A percentile compares a stretch with the other conserved stretches of the same genome.
Evolutionary conservation across 345 rosid species (phyloP).

Genomic region (Dipteronia dyeriana): DNA sequence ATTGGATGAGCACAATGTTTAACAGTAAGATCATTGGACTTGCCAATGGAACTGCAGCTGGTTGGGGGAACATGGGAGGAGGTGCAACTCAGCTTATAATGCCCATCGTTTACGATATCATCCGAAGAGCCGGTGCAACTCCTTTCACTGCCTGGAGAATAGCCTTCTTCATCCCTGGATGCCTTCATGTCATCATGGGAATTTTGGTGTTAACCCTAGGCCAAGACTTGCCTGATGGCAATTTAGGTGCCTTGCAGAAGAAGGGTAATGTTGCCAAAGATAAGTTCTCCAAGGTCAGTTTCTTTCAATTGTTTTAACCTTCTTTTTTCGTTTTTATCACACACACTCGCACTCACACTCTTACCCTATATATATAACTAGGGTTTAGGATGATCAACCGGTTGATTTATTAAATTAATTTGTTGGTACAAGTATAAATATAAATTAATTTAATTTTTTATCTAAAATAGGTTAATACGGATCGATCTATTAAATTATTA

Average conservation of each 20-base stretch:
- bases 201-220: slow-evolving; percentile 75
- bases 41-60: slow-evolving; percentile 90
- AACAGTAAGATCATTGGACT: slow-evolving; percentile 81
- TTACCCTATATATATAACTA: too few relatives aligned
- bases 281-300: slow-evolving; percentile 69
- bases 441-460: background rate
- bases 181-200: slow-evolving; percentile 68
- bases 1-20: slow-evolving; percentile 98
- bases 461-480: too few relatives aligned
- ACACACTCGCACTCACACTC: too few relatives aligned
- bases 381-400: too few relatives aligned
- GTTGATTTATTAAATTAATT: too few relatives aligned
- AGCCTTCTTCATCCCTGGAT: slow-evolving; percentile 81
- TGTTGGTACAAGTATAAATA: background rate
- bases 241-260: slow-evolving; percentile 66
- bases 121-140: slow-evolving; percentile 51
- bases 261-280: slow-evolving; percentile 74
- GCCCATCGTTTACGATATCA: slow-evolving; percentile 78
- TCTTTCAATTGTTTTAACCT: background rate
- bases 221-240: slow-evolving; percentile 93
- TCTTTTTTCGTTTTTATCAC: background rate
- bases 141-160: slow-evolving; percentile 93
- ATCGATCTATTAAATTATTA: too few relatives aligned
- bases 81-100: slow-evolving; percentile 85
- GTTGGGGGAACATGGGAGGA: slow-evolving; percentile 98